Evolutionary conservation across 2,329 filamentous ascomycete genomes (phyloP), one percentile per base, ranked within the genome.

Genomic region (Alternaria solani): DNA sequence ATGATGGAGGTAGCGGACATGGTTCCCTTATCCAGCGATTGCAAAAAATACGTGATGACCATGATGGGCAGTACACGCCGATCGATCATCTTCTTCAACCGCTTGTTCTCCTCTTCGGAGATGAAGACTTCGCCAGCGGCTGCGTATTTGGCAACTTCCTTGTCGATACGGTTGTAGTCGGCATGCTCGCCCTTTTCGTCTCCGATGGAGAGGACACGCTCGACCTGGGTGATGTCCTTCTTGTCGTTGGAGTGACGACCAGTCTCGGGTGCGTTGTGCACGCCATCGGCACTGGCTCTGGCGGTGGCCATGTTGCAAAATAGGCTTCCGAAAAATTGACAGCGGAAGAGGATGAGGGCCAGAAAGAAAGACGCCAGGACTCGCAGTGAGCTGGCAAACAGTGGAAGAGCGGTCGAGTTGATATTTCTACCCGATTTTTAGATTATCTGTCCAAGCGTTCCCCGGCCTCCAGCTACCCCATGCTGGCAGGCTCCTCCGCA

Each of bases 21-120:
- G 0, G 88, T 90, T 26, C 87, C 88, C 75, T 90, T 90, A 75
- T 91, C 88, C 46, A 91, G 82, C 46, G 87, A 85, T 41, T 78
- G 90, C 23, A 92, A 78, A 71, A 93, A 91, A 77, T 93, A 92
- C 0, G 89, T 91, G 48, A 85, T 76, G 58, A 93, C 84, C 90
- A 93, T 93, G 74, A 93, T 82, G 2, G 84, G 78, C 43, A 94
- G 79, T 2, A 93, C 85, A 32, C 90, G 85, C 62, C 81, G 84
- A 76, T 93, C 89, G 65, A 93, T 91, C 80, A 88, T 81, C 52
- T 78, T 83, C 63, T 86, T 87, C 53, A 93, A 81, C 30, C 89
- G 81, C 39, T 78, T 82, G 75, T 87, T 88, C 55, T 89, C 87
- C 59, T 85, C 87, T 1, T 82, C 79, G 4, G 84, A 81, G 69